Base-by-base conservation (phyloP, 1,284 basidiomycete genomes). In the Sporisorium sorghi region DNA sequence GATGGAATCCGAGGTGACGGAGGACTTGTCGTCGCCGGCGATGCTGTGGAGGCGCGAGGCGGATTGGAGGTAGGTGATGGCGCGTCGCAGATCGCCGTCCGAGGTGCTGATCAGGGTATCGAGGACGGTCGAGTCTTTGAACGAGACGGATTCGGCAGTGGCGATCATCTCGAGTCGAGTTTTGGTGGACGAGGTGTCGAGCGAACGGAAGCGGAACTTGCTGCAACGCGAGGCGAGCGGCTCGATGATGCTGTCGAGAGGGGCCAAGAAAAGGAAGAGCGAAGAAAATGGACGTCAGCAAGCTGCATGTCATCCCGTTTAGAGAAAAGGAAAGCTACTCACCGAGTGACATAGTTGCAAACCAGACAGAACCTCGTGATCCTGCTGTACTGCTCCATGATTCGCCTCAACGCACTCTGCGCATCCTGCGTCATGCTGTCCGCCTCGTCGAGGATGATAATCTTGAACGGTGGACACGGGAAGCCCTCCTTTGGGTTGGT, bases 341-440 rank as follows among this genome's bases (percentile, higher is more conserved):
- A 37, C 35, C 96, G 89, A 2, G 97, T 99, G 28, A 99, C 97
- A 85, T 99, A 99, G 87, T 99, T 99, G 88, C 97, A 99, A 6
- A 99, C 93, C 21, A 99, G 88, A 86, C 97, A 99, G 87, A 99
- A 99, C 5, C 97, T 89, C 35, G 97, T 99, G 83, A 98, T 99
- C 52, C 91, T 89, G 8, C 93, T 94, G 83, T 99, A 95, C 37
- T 91, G 95, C 86, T 99, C 97, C 97, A 99, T 99, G 83, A 99
- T 99, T 23, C 97, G 89, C 51, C 96, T 89, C 44, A 99, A 87
- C 0, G 96, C 96, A 49, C 91, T 94, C 86, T 99, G 96, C 2
- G 96, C 96, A 84, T 99, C 96, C 86, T 99, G 97, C 8, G 96
- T 99, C 96, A 99, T 99, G 14, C 93, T 96, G 84, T 99, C 97